Base-by-base conservation (phyloP, 2,329 filamentous ascomycete species). In the Penicillium occitanis region DNA sequence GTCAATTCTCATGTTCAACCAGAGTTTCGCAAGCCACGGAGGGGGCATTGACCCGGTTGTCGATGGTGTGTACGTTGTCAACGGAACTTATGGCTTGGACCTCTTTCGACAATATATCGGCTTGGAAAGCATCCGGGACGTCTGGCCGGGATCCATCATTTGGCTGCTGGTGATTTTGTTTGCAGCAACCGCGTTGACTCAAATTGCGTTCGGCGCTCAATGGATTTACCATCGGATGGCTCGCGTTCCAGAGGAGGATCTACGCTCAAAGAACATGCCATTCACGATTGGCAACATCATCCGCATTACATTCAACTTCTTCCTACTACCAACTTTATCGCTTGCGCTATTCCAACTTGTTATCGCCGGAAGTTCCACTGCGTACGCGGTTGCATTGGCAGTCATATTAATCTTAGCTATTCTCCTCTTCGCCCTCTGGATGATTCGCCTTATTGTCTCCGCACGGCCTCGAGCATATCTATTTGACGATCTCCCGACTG, bases 101-200 rank as follows among this genome's bases (percentile, higher is more conserved):
- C 84, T 86, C 58, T 84, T 95, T 71, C 90, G 90, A 50, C 92
- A 97, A 75, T 84, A 95, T 62, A 87, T 95, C 46, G 95, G 95
- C 40, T 91, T 98, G 86, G 83, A 85, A 30, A 82, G 87, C 28
- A 85, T 87, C 13, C 82, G 88, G 67, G 95, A 99, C 75, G 87
- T 97, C 22, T 99, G 95, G 95, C 90, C 92, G 1, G 92, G 92
- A 69, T 95, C 96, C 90, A 92, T 95, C 74, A 84, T 97, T 53
- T 98, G 93, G 90, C 85, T 98, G 19, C 84, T 94, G 10, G 89
- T 90, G 68, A 90, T 97, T 68, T 85, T 96, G 67, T 88, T 79
- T 46, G 83, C 82, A 61, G 86, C 91, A 13, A 83, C 92, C 22
- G 76, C 90, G 25, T 77, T 94, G 22, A 89, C 90, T 57, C 93